Evolutionary conservation across 352 stramenopile species (phyloP).

Genomic region (Phytophthora rubi): DNA sequence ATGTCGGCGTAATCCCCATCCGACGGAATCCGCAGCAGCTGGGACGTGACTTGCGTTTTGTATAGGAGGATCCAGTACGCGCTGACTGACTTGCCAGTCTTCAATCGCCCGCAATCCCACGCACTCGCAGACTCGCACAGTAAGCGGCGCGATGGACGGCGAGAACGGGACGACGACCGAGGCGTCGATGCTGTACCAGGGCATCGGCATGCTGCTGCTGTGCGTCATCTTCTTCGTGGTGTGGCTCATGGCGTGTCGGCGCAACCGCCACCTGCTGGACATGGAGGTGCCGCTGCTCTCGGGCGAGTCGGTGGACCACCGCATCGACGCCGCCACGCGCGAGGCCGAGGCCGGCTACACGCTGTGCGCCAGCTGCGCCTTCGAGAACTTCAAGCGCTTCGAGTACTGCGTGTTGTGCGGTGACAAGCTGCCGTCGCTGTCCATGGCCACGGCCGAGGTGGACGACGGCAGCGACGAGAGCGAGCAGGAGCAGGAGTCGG

Average conservation of each 20-base stretch:
- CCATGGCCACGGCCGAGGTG: slow-evolving; percentile 23
- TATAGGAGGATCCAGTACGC: neutral
- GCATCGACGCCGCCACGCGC: slow-evolving; percentile 65
- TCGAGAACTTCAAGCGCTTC: slow-evolving; percentile 82
- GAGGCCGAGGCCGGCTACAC: slow-evolving; percentile 64
- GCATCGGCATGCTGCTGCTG: slow-evolving; percentile 57
- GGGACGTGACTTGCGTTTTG: neutral
- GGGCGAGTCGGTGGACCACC: slow-evolving; percentile 63
- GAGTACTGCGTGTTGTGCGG: slow-evolving; percentile 71
- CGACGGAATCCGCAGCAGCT: neutral
- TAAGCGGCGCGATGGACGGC: slow-evolving; percentile 23
- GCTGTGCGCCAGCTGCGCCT: slow-evolving; percentile 57
- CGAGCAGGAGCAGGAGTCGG: slow-evolving; percentile 14
- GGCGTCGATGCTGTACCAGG: slow-evolving; percentile 66
- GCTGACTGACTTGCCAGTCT: slow-evolving; percentile 20
- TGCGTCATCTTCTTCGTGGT: slow-evolving; percentile 61
- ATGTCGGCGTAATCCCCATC: neutral
- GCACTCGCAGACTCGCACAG: neutral
- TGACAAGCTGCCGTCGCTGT: slow-evolving; percentile 47
- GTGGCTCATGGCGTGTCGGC: slow-evolving; percentile 57
- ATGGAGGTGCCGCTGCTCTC: slow-evolving; percentile 62
- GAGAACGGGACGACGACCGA: slow-evolving; percentile 26
- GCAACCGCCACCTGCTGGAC: slow-evolving; percentile 47
- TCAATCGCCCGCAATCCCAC: neutral
- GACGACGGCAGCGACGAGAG: slow-evolving; percentile 18